Base-by-base conservation (phyloP, 495 filamentous ascomycete genomes). In the Chaetomium fimeti region DNA sequence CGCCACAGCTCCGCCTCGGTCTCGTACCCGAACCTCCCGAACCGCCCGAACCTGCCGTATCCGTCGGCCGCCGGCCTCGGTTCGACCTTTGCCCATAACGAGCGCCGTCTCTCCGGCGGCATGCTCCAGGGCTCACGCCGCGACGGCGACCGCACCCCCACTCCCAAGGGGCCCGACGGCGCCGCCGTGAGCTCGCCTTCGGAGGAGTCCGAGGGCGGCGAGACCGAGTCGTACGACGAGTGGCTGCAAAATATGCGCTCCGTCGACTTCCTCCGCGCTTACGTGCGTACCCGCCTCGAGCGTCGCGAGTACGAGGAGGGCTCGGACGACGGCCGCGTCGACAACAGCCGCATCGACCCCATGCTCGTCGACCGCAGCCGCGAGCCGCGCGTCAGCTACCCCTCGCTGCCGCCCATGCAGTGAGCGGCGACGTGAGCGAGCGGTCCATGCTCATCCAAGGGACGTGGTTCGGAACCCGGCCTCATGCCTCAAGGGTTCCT, bases 231-330 rank as follows among this genome's bases (percentile, higher is more conserved):
- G 65, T 88, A 93, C 68, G 89, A 91, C 64, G 81, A 83, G 42
- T 95, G 91, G 91, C 84, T 96, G 13, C 89, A 92, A 69, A 89
- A 92, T 75, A 87, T 92, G 62, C 89, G 91, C 29, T 82, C 88
- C 45, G 87, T 95, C 57, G 91, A 95, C 76, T 83, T 80, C 47
- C 81, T 96, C 51, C 83, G 90, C 42, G 82, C 84, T 45, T 85
- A 86, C 68, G 83, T 96, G 67, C 82, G 83, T 28, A 79, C 86
- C 20, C 80, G 87, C 22, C 77, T 95, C 24, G 81, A 88, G 63
- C 78, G 79, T 36, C 82, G 81, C 57, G 87, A 91, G 25, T 92
- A 84, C 61, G 85, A 83, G 22, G 71, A 76, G 2, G 82, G 79
- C 24, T 68, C 54, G 16, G 67, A 64, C 47, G 57, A 48, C 48